Base-by-base conservation (phyloP, 108 stramenopile genomes). In the Cylindrotheca fusiformis region DNA sequence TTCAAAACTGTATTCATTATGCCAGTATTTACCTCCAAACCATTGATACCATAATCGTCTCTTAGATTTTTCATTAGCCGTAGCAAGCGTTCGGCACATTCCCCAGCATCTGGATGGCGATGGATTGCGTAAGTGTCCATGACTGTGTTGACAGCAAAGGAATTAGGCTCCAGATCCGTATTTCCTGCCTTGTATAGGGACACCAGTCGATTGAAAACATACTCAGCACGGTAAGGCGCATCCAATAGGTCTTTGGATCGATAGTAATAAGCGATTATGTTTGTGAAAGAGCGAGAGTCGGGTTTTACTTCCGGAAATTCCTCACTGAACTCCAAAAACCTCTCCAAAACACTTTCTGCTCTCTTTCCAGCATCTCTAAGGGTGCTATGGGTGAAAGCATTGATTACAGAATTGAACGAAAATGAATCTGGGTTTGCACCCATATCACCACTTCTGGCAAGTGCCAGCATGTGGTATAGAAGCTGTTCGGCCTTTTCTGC, bases 381-480 rank as follows among this genome's bases (percentile, higher is more conserved):
- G 6, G 69, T 55, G 31, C 69, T 61, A 28, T 77, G 60, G 21
- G 80, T 48, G 69, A 82, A 85, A 24, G 81, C 83, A 48, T 78
- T 77, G 66, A 88, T 84, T 8, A 82, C 77, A 29, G 71, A 68
- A 62, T 88, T 83, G 68, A 88, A 88, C 14, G 86, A 76, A 62
- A 82, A 88, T 1, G 72, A 63, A 65, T 88, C 84, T 1, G 83
- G 86, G 21, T 71, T 54, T 4, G 82, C 73, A 4, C 73, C 75
- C 1, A 79, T 33, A 52, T 83, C 86, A 5, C 79, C 81, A 26
- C 80, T 69, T 52, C 74, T 62, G 41, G 67, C 80, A 2, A 67
- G 63, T 52, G 82, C 76, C 10, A 88, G 64, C 83, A 83, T 84
- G 17, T 81, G 75, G 58, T 73, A 57, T 48, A 88, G 63, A 63